These are phyloP conservation scores for Sporisorium exsertum DNA, from an alignment of 1,284 basidiomycete genomes.

Conservation along the genomic window DNA sequence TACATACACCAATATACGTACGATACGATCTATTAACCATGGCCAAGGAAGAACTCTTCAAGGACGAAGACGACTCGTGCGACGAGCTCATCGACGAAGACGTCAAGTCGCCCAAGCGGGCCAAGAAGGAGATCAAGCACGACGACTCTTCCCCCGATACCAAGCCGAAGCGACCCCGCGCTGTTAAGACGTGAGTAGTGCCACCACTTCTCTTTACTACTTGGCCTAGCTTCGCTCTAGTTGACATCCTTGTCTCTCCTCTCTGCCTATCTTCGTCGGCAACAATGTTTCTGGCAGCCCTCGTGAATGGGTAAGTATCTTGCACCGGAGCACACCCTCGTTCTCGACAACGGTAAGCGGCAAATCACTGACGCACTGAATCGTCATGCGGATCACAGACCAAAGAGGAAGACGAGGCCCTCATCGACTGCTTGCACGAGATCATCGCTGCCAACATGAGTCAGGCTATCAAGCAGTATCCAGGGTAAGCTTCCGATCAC, in stretches of 20 bases:
- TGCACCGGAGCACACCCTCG: background rate
- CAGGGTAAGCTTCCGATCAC: slow-evolving; percentile 3
- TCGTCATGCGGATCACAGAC: slow-evolving; percentile 4
- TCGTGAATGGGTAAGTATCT: background rate
- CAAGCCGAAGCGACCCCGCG: slow-evolving; percentile 9
- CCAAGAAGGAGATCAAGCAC: slow-evolving; percentile 14
- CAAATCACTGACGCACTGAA: background rate
- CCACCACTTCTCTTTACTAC: background rate
- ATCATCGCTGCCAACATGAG: slow-evolving; percentile 1
- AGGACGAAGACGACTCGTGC: slow-evolving; percentile 9
- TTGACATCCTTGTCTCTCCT: no score
- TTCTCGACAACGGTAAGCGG: background rate
- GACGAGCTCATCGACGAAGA: slow-evolving; percentile 17
- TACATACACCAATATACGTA: background rate
- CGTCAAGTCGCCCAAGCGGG: slow-evolving; percentile 16
- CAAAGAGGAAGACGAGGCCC: slow-evolving; percentile 20
- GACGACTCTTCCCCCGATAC: background rate
- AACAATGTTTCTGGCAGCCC: background rate
- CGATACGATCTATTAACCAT: background rate
- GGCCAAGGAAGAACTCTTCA: slow-evolving; percentile 11
- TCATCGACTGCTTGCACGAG: slow-evolving; percentile 6
- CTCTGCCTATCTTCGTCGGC: background rate
- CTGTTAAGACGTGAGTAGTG: background rate
- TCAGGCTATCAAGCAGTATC: slow-evolving; percentile 16
- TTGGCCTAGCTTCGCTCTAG: no score